These are phyloP conservation scores for Agaricales sp. DNA, from an alignment of 1,284 basidiomycete species.

Conservation along the genomic window DNA sequence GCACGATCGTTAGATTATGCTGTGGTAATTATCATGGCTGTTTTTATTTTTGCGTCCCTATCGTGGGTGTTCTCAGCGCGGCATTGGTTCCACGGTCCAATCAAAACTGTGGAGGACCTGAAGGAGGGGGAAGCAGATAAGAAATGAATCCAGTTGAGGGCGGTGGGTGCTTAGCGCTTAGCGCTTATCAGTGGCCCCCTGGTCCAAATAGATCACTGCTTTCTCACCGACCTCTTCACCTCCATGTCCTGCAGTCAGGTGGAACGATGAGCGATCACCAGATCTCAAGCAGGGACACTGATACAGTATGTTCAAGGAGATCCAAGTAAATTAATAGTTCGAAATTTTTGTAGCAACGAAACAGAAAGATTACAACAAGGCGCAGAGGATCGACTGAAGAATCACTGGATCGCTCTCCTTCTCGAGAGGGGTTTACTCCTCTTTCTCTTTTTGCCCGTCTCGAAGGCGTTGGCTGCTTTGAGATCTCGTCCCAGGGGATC, in stretches of 20 bases:
- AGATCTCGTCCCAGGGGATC: slow-evolving; percentile 85
- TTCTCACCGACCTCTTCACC: no score
- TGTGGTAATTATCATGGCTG: slow-evolving; percentile 51
- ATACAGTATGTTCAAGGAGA: no score
- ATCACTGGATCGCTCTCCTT: slow-evolving; percentile 31
- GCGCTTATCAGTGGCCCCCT: no score
- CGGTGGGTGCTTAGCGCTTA: no score
- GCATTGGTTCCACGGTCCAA: slow-evolving; percentile 63
- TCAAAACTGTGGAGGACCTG: slow-evolving; percentile 41
- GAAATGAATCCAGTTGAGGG: no score
- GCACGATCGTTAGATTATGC: slow-evolving; percentile 43
- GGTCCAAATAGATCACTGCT: no score
- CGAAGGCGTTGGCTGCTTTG: slow-evolving; percentile 80
- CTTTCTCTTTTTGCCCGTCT: slow-evolving; percentile 81
- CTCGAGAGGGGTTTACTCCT: slow-evolving; percentile 53
- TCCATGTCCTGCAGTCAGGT: no score
- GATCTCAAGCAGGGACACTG: no score
- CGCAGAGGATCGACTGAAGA: not conserved
- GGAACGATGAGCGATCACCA: no score
- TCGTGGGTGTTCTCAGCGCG: slow-evolving; percentile 60
- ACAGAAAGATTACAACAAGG: not conserved
- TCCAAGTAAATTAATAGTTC: no score
- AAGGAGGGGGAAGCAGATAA: no score
- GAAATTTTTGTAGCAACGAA: no score
- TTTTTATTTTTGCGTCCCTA: slow-evolving; percentile 50